Evolutionary conservation across 2,329 filamentous ascomycete genomes (phyloP), one percentile per base, ranked within the genome.

Genomic region (Dactylellina drechsleri): DNA sequence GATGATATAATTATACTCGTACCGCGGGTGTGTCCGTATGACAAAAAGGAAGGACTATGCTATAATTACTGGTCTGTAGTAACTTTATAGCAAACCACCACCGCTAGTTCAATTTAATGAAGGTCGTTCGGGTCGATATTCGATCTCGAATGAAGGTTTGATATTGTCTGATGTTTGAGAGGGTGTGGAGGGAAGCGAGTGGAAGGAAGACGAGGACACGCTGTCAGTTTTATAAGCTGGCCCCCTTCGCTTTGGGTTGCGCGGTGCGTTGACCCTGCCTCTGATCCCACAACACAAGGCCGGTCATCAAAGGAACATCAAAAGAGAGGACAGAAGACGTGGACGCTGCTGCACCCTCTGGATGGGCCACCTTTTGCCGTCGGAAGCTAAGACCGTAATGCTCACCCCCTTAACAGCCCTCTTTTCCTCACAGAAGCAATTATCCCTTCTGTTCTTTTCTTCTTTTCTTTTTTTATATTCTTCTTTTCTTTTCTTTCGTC

Each of bases 321-420:
- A 36, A 10, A 36, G 31, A 36, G 31, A 10, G 31, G 31, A 36
- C 31, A 36, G 31, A 36, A 7, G 31, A 36, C 31, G 31, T 36
- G 23, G 23, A 23, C 23, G 23, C 23, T 23, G 23, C 23, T 23
- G 23, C 23, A 23, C 49, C 49, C 49, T 18, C 18, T 18, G 43
- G 13, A 52, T n/a, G 47, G 59, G 52, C 66, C 47, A 52, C 66
- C 66, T 70, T 70, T 70, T 70, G 66, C 66, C 66, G 66, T 70
- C 66, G 66, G 66, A 70, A 70, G 66, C 66, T 58, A 70, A 70
- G 66, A 70, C 66, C 66, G 66, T 62, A 53, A 70, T 57, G 57
- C 66, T 70, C 49, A 70, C 66, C 66, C 66, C 66, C 57, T 70
- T 70, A 61, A 62, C 41, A 52, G n/a, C n/a, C 13, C 23, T 54